A percentile compares a stretch with the other conserved stretches of the same genome.
phyloP scores from a whole-genome alignment of 257 asterid genomes.

The Plectranthus barbatus region DNA sequence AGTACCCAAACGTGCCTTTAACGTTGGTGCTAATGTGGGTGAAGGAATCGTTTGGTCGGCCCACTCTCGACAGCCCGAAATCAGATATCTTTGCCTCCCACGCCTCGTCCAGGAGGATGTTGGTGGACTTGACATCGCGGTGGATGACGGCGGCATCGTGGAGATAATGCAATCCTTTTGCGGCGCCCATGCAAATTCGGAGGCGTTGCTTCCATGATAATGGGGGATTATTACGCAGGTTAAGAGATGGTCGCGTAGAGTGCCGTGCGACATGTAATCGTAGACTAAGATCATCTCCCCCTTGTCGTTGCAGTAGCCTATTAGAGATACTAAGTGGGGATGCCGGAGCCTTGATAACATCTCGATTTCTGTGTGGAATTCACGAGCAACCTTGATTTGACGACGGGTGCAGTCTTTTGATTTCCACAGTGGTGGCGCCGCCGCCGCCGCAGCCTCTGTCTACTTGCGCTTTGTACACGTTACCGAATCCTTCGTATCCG shows the following conservation, averaged over 20 bases:
- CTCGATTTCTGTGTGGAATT: constrained; percentile 52
- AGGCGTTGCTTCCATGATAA: constrained; percentile 47
- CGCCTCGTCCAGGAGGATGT: constrained; percentile 48
- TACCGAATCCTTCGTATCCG: neutral
- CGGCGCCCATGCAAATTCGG: constrained; percentile 49
- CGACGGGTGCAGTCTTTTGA: constrained; percentile 37
- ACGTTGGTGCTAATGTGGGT: too few species aligned
- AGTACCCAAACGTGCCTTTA: too few species aligned
- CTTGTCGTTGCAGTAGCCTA: constrained; percentile 48
- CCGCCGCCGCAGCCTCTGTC: too few species aligned
- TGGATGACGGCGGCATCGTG: constrained; percentile 40
- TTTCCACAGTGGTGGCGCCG: constrained; percentile 18
- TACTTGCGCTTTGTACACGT: neutral
- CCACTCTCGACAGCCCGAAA: constrained; percentile 58
- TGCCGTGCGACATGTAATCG: constrained; percentile 56
- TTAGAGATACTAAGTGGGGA: constrained; percentile 48
- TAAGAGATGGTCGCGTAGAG: constrained; percentile 45
- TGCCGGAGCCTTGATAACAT: constrained; percentile 52
- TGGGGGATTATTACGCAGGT: constrained; percentile 25
- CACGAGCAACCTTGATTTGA: constrained; percentile 47
- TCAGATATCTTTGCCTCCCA: constrained; percentile 62
- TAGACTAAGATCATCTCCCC: constrained; percentile 64
- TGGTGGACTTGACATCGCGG: constrained; percentile 63
- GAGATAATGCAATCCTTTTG: constrained; percentile 53
- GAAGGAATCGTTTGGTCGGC: constrained; percentile 41